phyloP scores from a whole-genome alignment of 306 rosid species.

The Cicer yamashitae region DNA sequence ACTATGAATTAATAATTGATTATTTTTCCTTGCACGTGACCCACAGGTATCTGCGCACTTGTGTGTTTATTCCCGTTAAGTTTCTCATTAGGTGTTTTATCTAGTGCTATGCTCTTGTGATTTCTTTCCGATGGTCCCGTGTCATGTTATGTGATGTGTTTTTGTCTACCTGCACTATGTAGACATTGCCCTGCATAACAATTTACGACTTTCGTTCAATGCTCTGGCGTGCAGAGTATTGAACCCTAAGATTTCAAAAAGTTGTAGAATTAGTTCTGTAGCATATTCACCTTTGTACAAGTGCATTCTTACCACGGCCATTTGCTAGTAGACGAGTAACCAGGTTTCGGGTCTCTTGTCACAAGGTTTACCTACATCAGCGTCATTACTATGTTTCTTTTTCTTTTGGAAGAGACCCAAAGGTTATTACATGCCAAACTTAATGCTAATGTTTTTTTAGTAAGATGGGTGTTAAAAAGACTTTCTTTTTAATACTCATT shows the following conservation, averaged over 20 bases:
- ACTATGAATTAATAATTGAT: background rate
- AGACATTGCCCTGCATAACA: background rate
- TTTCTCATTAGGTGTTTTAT: background rate
- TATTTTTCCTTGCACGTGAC: background rate
- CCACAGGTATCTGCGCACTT: background rate
- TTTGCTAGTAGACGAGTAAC: too few relatives aligned
- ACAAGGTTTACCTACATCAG: too few relatives aligned
- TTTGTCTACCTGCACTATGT: background rate
- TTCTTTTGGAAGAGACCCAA: too few relatives aligned
- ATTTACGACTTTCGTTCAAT: background rate
- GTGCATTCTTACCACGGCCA: too few relatives aligned
- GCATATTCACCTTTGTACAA: background rate
- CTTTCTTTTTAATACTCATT: too few relatives aligned
- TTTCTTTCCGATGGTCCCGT: slow-evolving; percentile 9
- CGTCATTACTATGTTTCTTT: too few relatives aligned
- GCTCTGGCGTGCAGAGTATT: background rate
- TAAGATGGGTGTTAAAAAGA: too few relatives aligned
- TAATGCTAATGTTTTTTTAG: too few relatives aligned
- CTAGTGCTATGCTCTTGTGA: background rate
- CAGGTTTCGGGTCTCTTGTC: too few relatives aligned
- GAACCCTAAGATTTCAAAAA: background rate
- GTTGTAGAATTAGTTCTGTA: background rate
- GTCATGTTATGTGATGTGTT: background rate
- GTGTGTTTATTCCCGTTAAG: background rate
- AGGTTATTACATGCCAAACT: too few relatives aligned